These are phyloP conservation scores for Populus pruinosa DNA, from an alignment of 345 rosid genomes.

Conservation along the genomic window DNA sequence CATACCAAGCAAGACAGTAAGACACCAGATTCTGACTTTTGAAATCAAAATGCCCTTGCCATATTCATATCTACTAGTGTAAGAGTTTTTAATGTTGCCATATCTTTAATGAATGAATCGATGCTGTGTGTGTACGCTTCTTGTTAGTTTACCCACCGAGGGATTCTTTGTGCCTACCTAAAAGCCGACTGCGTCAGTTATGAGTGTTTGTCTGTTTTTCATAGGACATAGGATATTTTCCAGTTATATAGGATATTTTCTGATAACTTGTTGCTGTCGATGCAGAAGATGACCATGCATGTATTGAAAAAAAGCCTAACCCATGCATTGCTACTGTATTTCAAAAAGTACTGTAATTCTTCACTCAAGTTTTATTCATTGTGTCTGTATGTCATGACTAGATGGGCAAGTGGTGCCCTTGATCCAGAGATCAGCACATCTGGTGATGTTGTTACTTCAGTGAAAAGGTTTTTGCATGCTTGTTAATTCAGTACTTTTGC, in stretches of 20 bases:
- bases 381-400: slow-evolving; percentile 22
- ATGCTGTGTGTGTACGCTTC: not conserved
- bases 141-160: not conserved
- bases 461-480: slow-evolving; percentile 63
- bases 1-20: no score
- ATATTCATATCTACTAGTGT: no score
- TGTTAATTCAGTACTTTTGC: not conserved
- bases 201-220: not conserved
- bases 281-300: not conserved
- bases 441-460: slow-evolving; percentile 79
- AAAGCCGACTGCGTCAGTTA: not conserved
- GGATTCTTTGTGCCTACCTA: not conserved
- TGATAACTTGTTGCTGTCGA: not conserved
- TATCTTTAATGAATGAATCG: not conserved
- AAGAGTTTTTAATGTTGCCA: no score
- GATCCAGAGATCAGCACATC: slow-evolving; percentile 62
- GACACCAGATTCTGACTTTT: no score
- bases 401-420: slow-evolving; percentile 98
- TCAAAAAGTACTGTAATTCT: not conserved
- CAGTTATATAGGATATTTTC: no score
- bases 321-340: not conserved
- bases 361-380: not conserved
- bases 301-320: not conserved
- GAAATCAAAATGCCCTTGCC: no score
- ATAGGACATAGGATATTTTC: not conserved